Percentiles rank a stretch among this genome's conserved stretches.
Evolutionary conservation across 2,329 filamentous ascomycete genomes (phyloP).

Genomic region (Coniochaeta sp.): DNA sequence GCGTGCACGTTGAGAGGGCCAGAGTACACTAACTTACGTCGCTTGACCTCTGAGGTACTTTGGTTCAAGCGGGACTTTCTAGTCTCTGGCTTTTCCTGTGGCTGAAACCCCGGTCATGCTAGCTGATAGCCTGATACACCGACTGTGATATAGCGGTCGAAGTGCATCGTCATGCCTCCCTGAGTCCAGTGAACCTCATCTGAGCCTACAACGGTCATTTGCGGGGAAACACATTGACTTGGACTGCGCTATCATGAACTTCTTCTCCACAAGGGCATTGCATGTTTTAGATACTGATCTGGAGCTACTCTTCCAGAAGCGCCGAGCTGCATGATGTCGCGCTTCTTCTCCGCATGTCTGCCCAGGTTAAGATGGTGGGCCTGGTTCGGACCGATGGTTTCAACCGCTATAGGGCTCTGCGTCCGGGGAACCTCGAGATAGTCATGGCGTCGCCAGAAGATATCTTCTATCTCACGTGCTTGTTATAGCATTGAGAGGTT

Average conservation of each 20-base stretch:
- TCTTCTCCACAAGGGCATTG: not conserved
- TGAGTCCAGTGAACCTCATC: not conserved
- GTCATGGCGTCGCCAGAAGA: not conserved
- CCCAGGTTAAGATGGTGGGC: not conserved
- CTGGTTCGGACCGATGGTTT: not conserved
- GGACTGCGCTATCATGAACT: not conserved
- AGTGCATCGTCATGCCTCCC: not conserved
- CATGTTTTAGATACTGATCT: not conserved
- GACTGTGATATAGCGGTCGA: not conserved
- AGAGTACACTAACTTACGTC: no score
- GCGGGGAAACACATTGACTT: not conserved
- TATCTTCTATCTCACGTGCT: not conserved
- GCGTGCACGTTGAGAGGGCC: no score
- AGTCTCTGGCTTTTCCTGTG: not conserved
- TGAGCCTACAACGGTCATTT: not conserved
- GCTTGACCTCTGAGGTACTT: not conserved
- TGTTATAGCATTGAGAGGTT: not conserved
- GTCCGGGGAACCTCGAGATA: not conserved
- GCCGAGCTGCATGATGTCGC: not conserved
- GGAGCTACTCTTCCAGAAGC: not conserved
- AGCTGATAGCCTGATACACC: not conserved
- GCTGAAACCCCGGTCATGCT: not conserved
- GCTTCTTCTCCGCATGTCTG: not conserved
- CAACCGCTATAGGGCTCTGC: not conserved
- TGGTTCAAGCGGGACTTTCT: not conserved